Evolutionary conservation across 2,329 filamentous ascomycete species (phyloP).

Genomic region (Colletotrichum cereale): DNA sequence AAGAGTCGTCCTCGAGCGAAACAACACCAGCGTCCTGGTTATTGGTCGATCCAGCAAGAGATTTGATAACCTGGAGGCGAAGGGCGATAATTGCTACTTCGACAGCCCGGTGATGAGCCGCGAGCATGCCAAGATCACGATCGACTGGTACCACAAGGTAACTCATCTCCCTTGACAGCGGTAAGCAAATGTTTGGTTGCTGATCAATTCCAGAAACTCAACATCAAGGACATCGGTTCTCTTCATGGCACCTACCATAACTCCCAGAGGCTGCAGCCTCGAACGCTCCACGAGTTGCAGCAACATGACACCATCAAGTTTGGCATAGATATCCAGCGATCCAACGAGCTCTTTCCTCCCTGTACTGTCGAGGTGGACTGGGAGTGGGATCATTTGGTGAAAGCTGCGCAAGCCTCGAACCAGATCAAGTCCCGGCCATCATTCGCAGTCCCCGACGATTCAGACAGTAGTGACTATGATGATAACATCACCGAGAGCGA

Average conservation of each 20-base stretch:
- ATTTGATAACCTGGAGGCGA: conserved; percentile 50
- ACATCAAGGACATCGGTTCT: conserved; percentile 61
- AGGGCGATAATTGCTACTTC: conserved; percentile 72
- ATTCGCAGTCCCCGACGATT: conserved; percentile 59
- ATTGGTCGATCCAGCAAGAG: conserved; percentile 62
- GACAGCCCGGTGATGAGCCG: conserved; percentile 80
- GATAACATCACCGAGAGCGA: conserved; percentile 45
- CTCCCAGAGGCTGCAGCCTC: conserved; percentile 42
- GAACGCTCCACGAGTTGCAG: conserved; percentile 41
- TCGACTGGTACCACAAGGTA: conserved; percentile 61
- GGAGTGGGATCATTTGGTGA: conserved; percentile 43
- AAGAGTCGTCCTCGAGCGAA: conserved; percentile 47
- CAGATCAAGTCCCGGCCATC: neutral
- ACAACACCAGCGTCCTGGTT: conserved; percentile 39
- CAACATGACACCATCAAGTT: conserved; percentile 52
- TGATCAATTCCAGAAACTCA: conserved; percentile 54
- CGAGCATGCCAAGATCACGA: conserved; percentile 69
- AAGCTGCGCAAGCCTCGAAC: neutral
- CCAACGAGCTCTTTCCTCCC: conserved; percentile 52
- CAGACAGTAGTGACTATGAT: conserved; percentile 48
- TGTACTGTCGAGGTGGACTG: conserved; percentile 52
- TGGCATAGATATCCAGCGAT: conserved; percentile 52
- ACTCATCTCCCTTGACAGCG: conserved; percentile 31
- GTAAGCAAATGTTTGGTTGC: neutral
- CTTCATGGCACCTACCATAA: conserved; percentile 67